These are phyloP conservation scores for Oryza officinalis DNA, from an alignment of 176 grass and related monocot species.

Conservation along the genomic window DNA sequence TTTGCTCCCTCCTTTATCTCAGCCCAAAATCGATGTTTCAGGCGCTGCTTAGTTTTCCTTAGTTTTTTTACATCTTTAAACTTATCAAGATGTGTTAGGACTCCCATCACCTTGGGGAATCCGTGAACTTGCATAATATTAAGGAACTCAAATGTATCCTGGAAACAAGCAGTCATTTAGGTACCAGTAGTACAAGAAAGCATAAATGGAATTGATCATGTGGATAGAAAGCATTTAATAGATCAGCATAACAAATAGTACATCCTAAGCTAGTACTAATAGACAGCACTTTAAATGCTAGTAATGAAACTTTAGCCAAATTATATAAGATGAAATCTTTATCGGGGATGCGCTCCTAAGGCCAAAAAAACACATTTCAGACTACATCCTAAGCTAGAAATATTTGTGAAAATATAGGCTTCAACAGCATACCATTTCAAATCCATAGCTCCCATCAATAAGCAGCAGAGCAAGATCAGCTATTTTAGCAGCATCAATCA, in stretches of 20 bases:
- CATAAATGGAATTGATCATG: neutral
- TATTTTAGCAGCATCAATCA: slow-evolving; percentile 99
- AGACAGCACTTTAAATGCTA: neutral
- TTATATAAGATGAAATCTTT: neutral
- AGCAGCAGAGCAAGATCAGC: slow-evolving; percentile 94
- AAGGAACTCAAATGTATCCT: slow-evolving; percentile 99
- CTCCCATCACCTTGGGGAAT: slow-evolving; percentile 96
- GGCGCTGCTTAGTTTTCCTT: slow-evolving; percentile 88
- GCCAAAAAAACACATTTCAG: neutral
- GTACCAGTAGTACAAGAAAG: slow-evolving; percentile 25
- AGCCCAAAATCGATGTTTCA: slow-evolving; percentile 93
- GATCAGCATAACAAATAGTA: slow-evolving; percentile 1
- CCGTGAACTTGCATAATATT: slow-evolving; percentile 99
- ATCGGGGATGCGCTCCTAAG: neutral
- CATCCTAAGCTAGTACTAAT: too few species aligned
- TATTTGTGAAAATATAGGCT: slow-evolving; percentile 16
- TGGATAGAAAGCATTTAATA: slow-evolving; percentile 5
- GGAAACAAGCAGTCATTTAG: slow-evolving; percentile 36
- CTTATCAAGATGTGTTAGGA: slow-evolving; percentile 92
- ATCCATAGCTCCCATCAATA: slow-evolving; percentile 95
- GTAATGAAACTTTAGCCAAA: neutral
- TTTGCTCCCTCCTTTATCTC: slow-evolving; percentile 94
- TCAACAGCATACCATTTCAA: slow-evolving; percentile 90
- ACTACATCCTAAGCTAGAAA: slow-evolving; percentile 29
- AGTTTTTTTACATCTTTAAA: slow-evolving; percentile 97